A percentile compares a stretch with the other conserved stretches of the same genome.
Conservation (phyloP, 164 flowering plant species). For the Tetracentron sinense region DNA sequence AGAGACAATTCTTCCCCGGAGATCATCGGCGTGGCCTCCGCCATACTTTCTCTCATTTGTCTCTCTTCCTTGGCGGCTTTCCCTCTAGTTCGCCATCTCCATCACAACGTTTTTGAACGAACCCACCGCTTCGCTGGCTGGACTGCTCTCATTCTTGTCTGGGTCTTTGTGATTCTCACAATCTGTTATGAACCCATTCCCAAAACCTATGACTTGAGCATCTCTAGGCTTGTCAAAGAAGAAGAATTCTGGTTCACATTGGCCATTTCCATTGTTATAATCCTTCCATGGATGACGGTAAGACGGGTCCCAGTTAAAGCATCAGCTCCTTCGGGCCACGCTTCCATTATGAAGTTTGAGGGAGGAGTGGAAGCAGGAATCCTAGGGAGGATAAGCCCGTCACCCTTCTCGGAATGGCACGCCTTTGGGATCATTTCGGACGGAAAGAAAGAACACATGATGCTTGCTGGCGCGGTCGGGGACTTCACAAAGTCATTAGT, state of each 20-base stretch:
- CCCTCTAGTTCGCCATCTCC: no score
- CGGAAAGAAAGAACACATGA: constrained; percentile 53
- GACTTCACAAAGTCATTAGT: constrained; percentile 69
- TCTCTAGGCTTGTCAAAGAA: no score
- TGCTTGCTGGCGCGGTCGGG: constrained; percentile 78
- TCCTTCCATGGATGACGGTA: constrained; percentile 63
- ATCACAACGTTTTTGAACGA: no score
- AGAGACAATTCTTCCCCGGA: constrained; percentile 32
- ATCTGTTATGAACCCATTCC: constrained; percentile 39
- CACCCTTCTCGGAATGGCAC: no score
- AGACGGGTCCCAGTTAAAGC: constrained; percentile 44
- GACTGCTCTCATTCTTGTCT: constrained; percentile 44
- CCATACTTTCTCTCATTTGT: constrained; percentile 42
- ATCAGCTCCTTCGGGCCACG: constrained; percentile 54
- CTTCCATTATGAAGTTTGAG: constrained; percentile 51
- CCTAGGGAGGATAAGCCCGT: constrained; percentile 16
- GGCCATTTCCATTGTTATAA: constrained; percentile 42
- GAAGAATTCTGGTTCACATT: constrained; percentile 60
- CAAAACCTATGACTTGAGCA: constrained; percentile 26
- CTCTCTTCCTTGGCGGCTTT: no score
- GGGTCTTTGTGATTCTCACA: constrained; percentile 45
- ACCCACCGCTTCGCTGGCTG: no score
- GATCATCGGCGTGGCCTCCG: constrained; percentile 34
- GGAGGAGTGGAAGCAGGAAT: constrained; percentile 60
- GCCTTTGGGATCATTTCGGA: constrained; percentile 72